Evolutionary conservation across 257 asterid genomes (phyloP), one percentile per base, ranked within the genome.

Genomic region (Coffea eugenioides): DNA sequence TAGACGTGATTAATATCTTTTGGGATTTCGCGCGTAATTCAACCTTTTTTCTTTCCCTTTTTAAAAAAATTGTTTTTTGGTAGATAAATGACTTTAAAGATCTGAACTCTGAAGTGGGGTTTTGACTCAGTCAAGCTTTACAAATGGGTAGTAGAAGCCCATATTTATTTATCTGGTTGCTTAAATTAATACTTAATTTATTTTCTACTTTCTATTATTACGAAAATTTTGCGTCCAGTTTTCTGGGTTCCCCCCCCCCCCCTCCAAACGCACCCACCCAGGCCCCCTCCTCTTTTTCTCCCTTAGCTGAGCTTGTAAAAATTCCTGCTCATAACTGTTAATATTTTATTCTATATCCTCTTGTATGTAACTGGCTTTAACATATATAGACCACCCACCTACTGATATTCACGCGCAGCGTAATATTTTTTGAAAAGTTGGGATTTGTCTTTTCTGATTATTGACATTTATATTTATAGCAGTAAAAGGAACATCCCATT

Each of bases 11-110:
- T 83, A 78, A 83, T 79, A 82, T 70, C 81, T 67, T 75, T 78
- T 81, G 84, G 88, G 88, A 79, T 86, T 93, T 90, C 90, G 92
- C 92, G 97, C 91, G 90, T 71, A 90, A 86, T 76, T 78, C 72
- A 81, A 59, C 62, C 66, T 70, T 70, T 48, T 64, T 13, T 41
- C 25, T 69, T 59, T 75, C 4, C 64, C 23, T 73, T 80, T 45
- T 20, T 43, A 20, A 62, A 57, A 57, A 75, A 12, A n/a, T 65
- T 64, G 52, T 49, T 41, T 69, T 78, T 56, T 48, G 7, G 62
- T 49, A 45, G 76, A 49, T 45, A n/a, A n/a, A 49, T 72, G 76
- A 72, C 76, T 72, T 75, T 75, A 82, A 84, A 84, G 92, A 90
- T 91, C 91, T 87, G 87, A 71, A 78, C 65, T 77, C 54, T 45